Evolutionary conservation across 306 rosid species (phyloP).

Genomic region (Castanea mollissima): DNA sequence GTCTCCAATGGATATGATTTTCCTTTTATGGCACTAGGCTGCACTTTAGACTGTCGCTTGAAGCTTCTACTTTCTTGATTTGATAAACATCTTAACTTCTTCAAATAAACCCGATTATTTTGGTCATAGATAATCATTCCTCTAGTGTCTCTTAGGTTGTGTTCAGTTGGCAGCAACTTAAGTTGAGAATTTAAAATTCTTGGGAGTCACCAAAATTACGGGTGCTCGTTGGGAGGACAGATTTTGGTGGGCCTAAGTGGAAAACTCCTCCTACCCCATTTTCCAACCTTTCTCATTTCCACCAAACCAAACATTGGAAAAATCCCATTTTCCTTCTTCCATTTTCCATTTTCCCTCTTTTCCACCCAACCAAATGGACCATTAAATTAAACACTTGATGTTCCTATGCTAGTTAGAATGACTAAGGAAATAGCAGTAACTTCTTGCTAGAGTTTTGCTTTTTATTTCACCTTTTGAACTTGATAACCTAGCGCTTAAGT

Average conservation of each 20-base stretch:
- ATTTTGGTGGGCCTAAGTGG: no score
- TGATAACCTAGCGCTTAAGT: background rate
- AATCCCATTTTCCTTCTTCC: no score
- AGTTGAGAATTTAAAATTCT: no score
- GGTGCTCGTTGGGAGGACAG: no score
- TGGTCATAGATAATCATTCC: background rate
- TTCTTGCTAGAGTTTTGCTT: background rate
- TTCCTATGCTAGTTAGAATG: background rate
- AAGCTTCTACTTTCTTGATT: background rate
- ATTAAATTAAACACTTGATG: background rate
- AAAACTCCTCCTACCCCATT: no score
- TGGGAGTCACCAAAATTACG: no score
- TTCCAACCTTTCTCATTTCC: no score
- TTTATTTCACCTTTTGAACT: background rate
- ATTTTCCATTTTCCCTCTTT: no score
- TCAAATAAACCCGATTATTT: no score
- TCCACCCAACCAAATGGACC: no score
- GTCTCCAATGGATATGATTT: background rate
- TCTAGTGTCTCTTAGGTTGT: background rate
- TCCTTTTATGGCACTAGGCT: background rate
- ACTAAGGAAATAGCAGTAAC: background rate
- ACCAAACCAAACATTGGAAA: no score
- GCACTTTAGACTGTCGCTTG: background rate
- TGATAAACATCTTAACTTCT: background rate
- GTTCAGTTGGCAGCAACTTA: no score